These are phyloP conservation scores for Entoloma clypeatum DNA, from an alignment of 1,284 basidiomycete species.

Conservation along the genomic window DNA sequence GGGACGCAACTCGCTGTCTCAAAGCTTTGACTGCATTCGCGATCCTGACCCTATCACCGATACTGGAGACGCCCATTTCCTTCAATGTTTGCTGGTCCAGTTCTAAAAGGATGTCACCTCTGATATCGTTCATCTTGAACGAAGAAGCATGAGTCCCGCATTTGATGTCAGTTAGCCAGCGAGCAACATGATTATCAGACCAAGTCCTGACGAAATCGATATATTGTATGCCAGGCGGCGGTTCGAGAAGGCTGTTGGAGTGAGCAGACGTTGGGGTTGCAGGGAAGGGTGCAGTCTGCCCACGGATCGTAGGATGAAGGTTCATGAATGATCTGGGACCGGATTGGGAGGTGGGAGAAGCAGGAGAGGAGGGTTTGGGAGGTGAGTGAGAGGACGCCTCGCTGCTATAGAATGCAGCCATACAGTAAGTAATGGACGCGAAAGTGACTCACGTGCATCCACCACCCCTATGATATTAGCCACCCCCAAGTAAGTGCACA, in stretches of 20 bases:
- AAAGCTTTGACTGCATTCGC: conserved; percentile 79
- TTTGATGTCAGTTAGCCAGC: conserved; percentile 70
- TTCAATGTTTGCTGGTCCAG: conserved; percentile 81
- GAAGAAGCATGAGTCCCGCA: conserved; percentile 65
- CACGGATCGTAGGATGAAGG: conserved; percentile 32
- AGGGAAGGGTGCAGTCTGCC: conserved; percentile 39
- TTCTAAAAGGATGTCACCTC: conserved; percentile 85
- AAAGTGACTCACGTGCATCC: too few relatives aligned
- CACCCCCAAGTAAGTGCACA: too few relatives aligned
- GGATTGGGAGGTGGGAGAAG: conserved; percentile 45
- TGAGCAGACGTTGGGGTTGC: conserved; percentile 36
- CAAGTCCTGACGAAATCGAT: conserved; percentile 63
- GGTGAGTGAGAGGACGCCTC: conserved; percentile 35
- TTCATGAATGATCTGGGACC: conserved; percentile 36
- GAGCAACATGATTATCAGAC: conserved; percentile 65
- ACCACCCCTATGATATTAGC: too few relatives aligned
- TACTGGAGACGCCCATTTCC: conserved; percentile 84
- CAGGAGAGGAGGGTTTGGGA: conserved; percentile 50
- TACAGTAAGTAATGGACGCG: too few relatives aligned
- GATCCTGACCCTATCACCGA: conserved; percentile 88
- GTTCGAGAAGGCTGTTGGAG: conserved; percentile 42
- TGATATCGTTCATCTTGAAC: conserved; percentile 84
- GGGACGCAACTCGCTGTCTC: conserved; percentile 49
- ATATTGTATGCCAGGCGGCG: conserved; percentile 55
- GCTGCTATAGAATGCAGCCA: conserved; percentile 37